Percentiles rank a stretch among this genome's conserved stretches.
phyloP scores from a whole-genome alignment of 371 early-diverging fungal species.

The Mitosporidium daphniae region DNA sequence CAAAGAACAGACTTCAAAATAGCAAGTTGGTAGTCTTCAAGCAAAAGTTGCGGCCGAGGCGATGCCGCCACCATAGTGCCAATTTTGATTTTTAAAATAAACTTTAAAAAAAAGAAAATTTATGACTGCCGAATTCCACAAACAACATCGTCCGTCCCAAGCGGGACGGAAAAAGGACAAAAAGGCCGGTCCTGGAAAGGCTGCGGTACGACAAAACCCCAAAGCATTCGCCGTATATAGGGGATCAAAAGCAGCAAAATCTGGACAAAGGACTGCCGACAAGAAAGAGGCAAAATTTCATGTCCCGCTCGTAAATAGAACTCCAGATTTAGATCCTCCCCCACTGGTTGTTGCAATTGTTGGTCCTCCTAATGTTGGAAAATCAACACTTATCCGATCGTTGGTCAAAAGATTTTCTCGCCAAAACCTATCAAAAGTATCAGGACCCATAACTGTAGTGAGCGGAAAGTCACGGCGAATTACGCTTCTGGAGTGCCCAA shows the following conservation, averaged over 20 bases:
- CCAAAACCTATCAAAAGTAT: slow-evolving; percentile 46
- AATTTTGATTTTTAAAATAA: no score
- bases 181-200: no score
- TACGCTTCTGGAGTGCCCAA: slow-evolving; percentile 73
- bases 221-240: slow-evolving; percentile 43
- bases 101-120: no score
- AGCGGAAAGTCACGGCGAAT: slow-evolving; percentile 63
- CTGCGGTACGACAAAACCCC: no score
- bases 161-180: no score
- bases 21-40: no score
- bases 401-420: slow-evolving; percentile 74
- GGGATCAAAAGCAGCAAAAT: slow-evolving; percentile 27
- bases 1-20: no score
- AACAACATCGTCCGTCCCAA: no score
- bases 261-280: slow-evolving; percentile 39
- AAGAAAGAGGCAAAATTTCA: slow-evolving; percentile 54
- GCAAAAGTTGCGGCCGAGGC: no score
- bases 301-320: slow-evolving; percentile 69
- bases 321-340: slow-evolving; percentile 42
- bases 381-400: slow-evolving; percentile 62
- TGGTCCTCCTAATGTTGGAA: slow-evolving; percentile 74
- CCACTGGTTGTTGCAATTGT: slow-evolving; percentile 70
- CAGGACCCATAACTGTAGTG: slow-evolving; percentile 78
- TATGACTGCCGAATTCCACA: no score
- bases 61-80: no score